These are phyloP conservation scores for Tylopilus sp. DNA, from an alignment of 768 basidiomycete genomes.

Conservation along the genomic window DNA sequence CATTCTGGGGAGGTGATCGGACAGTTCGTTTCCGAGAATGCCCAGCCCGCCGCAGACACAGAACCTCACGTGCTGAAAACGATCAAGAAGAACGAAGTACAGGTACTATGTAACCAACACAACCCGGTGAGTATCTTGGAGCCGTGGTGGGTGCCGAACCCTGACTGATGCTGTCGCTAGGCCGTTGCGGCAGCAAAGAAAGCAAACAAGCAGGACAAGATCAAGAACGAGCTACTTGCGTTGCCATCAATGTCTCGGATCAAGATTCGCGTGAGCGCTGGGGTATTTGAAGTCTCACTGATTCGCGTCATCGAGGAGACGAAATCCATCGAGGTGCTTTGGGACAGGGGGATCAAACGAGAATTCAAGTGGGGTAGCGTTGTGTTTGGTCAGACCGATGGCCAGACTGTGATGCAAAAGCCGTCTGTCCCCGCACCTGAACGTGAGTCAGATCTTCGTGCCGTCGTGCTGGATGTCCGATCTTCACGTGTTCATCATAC, in stretches of 20 bases:
- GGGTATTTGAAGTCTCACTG: slow-evolving; percentile 84
- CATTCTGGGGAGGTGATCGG: background rate
- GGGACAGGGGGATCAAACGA: slow-evolving; percentile 69
- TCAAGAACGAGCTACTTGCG: slow-evolving; percentile 65
- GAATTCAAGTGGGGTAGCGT: slow-evolving; percentile 85
- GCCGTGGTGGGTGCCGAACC: background rate
- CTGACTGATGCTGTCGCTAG: slow-evolving; percentile 36
- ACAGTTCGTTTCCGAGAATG: background rate
- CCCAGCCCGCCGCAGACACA: slow-evolving; percentile 1
- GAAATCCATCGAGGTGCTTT: slow-evolving; percentile 73
- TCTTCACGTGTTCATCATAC: slow-evolving; percentile 3
- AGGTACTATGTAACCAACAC: slow-evolving; percentile 81
- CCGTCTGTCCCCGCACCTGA: slow-evolving; percentile 54
- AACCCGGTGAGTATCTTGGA: slow-evolving; percentile 68
- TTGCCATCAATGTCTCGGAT: slow-evolving; percentile 71
- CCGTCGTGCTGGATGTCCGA: slow-evolving; percentile 4
- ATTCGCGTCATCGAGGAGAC: slow-evolving; percentile 66
- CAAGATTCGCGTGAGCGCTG: slow-evolving; percentile 80
- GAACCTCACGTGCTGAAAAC: slow-evolving; percentile 49
- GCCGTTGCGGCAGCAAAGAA: slow-evolving; percentile 72
- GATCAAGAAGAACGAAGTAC: slow-evolving; percentile 71
- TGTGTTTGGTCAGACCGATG: slow-evolving; percentile 71
- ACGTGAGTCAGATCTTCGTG: slow-evolving; percentile 36
- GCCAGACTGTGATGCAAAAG: slow-evolving; percentile 63
- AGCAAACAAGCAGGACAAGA: slow-evolving; percentile 69